These are phyloP conservation scores for Lentinula detonsa DNA, from an alignment of 768 basidiomycete species.

Conservation along the genomic window DNA sequence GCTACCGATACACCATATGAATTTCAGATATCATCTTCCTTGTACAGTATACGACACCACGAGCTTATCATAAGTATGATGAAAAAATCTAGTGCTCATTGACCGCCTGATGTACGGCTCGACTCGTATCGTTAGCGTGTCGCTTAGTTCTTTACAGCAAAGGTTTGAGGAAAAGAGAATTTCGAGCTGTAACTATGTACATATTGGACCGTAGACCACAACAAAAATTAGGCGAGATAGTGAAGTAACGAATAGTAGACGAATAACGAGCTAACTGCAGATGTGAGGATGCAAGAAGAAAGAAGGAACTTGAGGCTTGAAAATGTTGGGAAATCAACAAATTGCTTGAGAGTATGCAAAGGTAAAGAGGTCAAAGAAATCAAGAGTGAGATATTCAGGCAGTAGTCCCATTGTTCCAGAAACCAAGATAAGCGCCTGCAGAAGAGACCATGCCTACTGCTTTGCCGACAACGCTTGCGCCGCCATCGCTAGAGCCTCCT, in stretches of 20 bases:
- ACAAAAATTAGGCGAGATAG: background rate
- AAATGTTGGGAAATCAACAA: background rate
- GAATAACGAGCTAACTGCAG: background rate
- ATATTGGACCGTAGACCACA: background rate
- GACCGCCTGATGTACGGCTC: too few relatives aligned
- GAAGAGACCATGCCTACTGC: constrained; percentile 78
- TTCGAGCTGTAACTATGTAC: background rate
- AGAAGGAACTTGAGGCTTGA: background rate
- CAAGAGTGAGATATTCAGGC: background rate
- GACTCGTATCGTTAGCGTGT: too few relatives aligned
- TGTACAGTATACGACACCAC: too few relatives aligned
- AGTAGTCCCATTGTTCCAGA: constrained; percentile 26
- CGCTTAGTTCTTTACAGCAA: too few relatives aligned
- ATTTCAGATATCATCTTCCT: background rate
- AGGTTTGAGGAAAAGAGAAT: too few relatives aligned
- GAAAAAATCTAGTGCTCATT: too few relatives aligned
- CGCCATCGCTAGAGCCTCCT: constrained; percentile 5
- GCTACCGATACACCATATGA: constrained; percentile 64
- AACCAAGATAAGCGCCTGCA: constrained; percentile 71
- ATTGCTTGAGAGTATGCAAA: background rate
- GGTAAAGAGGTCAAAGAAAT: background rate
- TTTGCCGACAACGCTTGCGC: constrained; percentile 38
- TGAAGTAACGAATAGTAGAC: background rate
- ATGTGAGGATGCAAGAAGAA: background rate
- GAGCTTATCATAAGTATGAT: too few relatives aligned